Percentiles rank a stretch among this genome's conserved stretches.
Conservation (phyloP, 2,329 filamentous ascomycete species). For the Scytalidium lignicola region DNA sequence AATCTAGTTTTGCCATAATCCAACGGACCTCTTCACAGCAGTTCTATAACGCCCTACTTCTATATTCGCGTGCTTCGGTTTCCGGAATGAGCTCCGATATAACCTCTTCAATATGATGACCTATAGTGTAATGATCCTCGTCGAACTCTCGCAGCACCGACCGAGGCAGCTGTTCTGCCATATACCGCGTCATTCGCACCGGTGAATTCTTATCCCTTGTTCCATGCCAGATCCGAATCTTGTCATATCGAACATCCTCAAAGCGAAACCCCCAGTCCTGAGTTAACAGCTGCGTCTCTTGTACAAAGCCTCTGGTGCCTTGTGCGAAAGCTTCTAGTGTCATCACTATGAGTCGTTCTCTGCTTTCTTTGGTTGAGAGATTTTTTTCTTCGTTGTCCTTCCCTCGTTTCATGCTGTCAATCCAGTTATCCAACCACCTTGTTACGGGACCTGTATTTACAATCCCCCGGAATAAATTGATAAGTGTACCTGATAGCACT, state of each 20-base stretch:
- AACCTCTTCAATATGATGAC: neutral
- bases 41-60: too few species aligned
- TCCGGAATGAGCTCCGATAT: neutral
- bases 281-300: neutral
- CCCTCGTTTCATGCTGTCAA: neutral
- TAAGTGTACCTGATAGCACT: neutral
- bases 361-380: neutral
- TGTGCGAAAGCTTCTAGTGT: neutral
- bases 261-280: neutral
- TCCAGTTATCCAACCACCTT: neutral
- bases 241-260: neutral
- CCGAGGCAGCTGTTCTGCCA: neutral
- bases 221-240: neutral
- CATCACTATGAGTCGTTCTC: neutral
- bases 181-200: neutral
- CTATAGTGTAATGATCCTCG: neutral
- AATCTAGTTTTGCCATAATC: too few species aligned
- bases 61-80: neutral
- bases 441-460: neutral
- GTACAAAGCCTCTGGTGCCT: neutral
- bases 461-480: neutral
- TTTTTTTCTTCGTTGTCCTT: neutral
- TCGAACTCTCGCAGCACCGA: neutral
- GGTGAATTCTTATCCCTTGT: neutral
- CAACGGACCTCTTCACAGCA: too few species aligned